phyloP scores from a whole-genome alignment of 306 rosid genomes.

The Prosopis cineraria region DNA sequence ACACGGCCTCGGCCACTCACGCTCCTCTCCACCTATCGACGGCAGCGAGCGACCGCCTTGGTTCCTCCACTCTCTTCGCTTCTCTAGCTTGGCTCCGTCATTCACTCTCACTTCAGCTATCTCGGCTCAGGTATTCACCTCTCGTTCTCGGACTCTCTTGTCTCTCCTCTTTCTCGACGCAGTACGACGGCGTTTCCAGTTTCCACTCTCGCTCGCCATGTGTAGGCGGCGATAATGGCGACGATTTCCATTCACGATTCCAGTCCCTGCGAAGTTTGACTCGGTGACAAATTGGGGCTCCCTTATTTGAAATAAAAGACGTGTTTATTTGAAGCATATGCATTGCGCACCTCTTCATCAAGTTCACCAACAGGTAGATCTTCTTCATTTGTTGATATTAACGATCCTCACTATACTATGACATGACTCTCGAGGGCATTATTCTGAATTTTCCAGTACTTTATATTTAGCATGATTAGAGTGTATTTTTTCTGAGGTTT shows the following conservation, averaged over 20 bases:
- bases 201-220: too few relatives aligned
- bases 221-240: not conserved
- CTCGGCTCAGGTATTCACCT: too few relatives aligned
- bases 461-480: too few relatives aligned
- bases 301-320: not conserved
- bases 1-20: too few relatives aligned
- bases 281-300: not conserved
- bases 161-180: not conserved
- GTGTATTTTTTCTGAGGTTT: too few relatives aligned
- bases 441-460: too few relatives aligned
- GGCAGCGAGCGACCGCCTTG: too few relatives aligned
- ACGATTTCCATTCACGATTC: not conserved
- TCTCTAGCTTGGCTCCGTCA: too few relatives aligned
- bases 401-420: not conserved
- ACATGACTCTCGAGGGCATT: not conserved
- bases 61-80: too few relatives aligned
- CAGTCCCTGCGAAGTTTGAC: not conserved
- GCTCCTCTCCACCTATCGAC: too few relatives aligned
- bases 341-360: slow-evolving; percentile 51
- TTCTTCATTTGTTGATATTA: not conserved
- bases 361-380: slow-evolving; percentile 42
- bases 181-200: too few relatives aligned
- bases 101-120: not conserved
- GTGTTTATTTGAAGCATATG: slow-evolving; percentile 24
- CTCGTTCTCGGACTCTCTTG: not conserved